Base-by-base conservation (phyloP, 257 asterid species). In the Fraxinus americana region DNA sequence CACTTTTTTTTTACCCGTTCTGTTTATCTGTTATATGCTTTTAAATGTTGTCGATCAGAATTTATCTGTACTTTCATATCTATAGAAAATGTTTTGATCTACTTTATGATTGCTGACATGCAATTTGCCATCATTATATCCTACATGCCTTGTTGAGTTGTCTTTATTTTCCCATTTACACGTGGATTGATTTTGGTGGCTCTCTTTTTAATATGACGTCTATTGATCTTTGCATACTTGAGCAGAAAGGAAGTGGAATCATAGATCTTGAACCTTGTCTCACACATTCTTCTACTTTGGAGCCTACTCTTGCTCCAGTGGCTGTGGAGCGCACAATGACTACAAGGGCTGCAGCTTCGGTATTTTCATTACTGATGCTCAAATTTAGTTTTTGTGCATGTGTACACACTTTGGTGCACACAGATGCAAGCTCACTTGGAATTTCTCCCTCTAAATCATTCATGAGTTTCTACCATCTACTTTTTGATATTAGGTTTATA, bases 321-420 rank as follows among this genome's bases (percentile, higher is more conserved):
- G 92, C 97, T 75, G 97, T 85, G 71, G 98, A 96, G 88, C 97
- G 97, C 82, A 96, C 97, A 72, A 96, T 96, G 97, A 96, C 99
- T 77, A 93, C 97, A 17, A 86, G 97, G 83, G 98, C 98, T 30
- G 99, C 99, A 76, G 97, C 99, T 84, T 92, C 94, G 96, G 99
- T 96, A 91, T 70, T 70, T 82, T 27, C 75, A 17, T 86, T 32
- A 63, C 7, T 81, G 38, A 67, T 34, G 71, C 48, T 65, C 50
- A 79, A 12, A 65, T 32, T 36, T 65, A 45, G 7, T 21, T 61
- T 70, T 70, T 35, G 34, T 70, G 8, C 57, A 38, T 12, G 75
- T 23, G 1, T 5, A 38, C 35, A 41, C 75, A 19, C 75, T 21
- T 13, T 1, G 35, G 30, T 41, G 35, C 57, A 10, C 48, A 35